Percentiles rank a stretch among this genome's conserved stretches.
Conservation (phyloP, 208 protist genomes). For the Leishmania major region DNA sequence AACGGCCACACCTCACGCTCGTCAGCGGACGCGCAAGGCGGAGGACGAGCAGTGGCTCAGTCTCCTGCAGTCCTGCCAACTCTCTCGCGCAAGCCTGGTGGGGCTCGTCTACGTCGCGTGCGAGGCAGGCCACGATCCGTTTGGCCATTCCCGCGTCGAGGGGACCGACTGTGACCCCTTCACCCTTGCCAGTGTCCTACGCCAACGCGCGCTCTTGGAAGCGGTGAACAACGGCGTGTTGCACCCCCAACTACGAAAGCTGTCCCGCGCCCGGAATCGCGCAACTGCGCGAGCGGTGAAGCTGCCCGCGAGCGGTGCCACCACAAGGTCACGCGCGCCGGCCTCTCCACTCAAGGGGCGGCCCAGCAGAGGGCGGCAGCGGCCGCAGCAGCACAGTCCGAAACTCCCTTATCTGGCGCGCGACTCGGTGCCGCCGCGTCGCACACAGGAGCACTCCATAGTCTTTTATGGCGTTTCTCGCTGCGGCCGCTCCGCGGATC, state of each 20-base stretch:
- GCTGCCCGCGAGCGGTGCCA: not conserved
- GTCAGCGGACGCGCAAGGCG: not conserved
- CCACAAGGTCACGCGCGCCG: not conserved
- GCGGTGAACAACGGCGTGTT: constrained; percentile 12
- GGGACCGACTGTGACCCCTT: constrained; percentile 8
- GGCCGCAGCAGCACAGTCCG: not conserved
- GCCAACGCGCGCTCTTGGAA: constrained; percentile 10
- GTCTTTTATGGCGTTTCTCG: not conserved
- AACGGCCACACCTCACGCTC: not conserved
- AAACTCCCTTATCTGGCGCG: not conserved
- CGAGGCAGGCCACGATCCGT: not conserved
- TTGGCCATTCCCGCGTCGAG: not conserved
- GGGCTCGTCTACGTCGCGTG: constrained; percentile 11
- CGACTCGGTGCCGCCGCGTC: not conserved
- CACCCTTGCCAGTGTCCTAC: constrained; percentile 5
- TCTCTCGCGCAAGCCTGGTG: constrained; percentile 6
- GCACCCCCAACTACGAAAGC: not conserved
- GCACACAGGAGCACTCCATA: not conserved
- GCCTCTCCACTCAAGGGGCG: not conserved
- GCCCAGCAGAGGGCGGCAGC: not conserved
- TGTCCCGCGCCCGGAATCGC: not conserved
- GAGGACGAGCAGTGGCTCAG: constrained; percentile 19
- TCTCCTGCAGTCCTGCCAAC: constrained; percentile 26
- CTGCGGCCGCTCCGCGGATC: not conserved
- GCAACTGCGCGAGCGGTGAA: not conserved